Evolutionary conservation across 2,329 filamentous ascomycete genomes (phyloP).

Genomic region (Graphilbum fragrans): DNA sequence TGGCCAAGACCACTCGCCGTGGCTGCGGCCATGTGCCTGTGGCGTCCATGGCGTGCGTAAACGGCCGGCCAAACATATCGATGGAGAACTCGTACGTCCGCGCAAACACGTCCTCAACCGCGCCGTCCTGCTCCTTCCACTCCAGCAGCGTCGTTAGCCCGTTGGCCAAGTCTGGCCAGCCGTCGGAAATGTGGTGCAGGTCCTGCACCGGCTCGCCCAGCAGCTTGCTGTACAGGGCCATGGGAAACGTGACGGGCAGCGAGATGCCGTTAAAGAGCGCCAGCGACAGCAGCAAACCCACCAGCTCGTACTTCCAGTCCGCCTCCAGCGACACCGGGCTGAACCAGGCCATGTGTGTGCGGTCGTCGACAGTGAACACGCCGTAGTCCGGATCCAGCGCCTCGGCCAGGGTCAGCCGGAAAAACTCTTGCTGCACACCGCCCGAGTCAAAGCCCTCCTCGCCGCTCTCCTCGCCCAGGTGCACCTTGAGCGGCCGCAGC

Average conservation of each 20-base stretch:
- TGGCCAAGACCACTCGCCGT: slow-evolving; percentile 11
- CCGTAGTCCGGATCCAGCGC: slow-evolving; percentile 68
- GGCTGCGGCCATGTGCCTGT: slow-evolving; percentile 42
- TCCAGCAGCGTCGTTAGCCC: slow-evolving; percentile 61
- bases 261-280: slow-evolving; percentile 91
- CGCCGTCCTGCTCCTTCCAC: slow-evolving; percentile 64
- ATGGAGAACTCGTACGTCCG: slow-evolving; percentile 79
- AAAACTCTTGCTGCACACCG: slow-evolving; percentile 94
- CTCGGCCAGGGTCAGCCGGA: slow-evolving; percentile 70
- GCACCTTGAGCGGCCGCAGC: slow-evolving; percentile 75
- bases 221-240: slow-evolving; percentile 71
- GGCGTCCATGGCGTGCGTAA: slow-evolving; percentile 43
- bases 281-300: slow-evolving; percentile 78
- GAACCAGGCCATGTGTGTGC: slow-evolving; percentile 80
- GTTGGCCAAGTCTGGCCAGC: slow-evolving; percentile 72
- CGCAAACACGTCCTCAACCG: slow-evolving; percentile 70
- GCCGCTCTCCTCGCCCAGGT: slow-evolving; percentile 67
- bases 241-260: slow-evolving; percentile 78
- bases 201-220: slow-evolving; percentile 56
- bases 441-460: slow-evolving; percentile 90
- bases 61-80: slow-evolving; percentile 40
- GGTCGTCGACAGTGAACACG: slow-evolving; percentile 65
- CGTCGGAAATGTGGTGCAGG: slow-evolving; percentile 69
- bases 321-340: slow-evolving; percentile 70
- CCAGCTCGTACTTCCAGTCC: slow-evolving; percentile 78